phyloP scores from a whole-genome alignment of 495 filamentous ascomycete genomes.

The Tuber microsphaerosporum region DNA sequence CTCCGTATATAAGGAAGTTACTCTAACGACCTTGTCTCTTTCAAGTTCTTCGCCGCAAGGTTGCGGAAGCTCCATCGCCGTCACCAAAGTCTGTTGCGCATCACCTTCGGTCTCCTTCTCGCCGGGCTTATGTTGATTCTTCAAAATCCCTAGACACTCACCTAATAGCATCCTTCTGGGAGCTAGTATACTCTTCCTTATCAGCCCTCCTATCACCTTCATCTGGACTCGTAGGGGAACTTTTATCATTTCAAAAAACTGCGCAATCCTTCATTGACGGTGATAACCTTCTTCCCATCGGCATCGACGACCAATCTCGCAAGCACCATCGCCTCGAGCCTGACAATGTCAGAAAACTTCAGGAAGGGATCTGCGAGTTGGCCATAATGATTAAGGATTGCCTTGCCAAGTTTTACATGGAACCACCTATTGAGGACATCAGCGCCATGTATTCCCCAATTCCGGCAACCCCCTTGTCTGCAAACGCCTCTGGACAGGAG shows the following conservation, averaged over 20 bases:
- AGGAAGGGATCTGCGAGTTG: constrained; percentile 70
- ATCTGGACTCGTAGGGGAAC: constrained; percentile 75
- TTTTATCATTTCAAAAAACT: constrained; percentile 89
- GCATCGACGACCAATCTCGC: constrained; percentile 74
- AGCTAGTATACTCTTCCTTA: constrained; percentile 66
- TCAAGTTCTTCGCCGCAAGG: constrained; percentile 63
- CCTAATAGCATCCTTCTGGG: constrained; percentile 82
- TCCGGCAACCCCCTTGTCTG: constrained; percentile 56
- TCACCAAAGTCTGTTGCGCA: constrained; percentile 59
- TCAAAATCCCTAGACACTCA: constrained; percentile 59
- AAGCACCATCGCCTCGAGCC: constrained; percentile 75
- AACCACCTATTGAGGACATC: constrained; percentile 82
- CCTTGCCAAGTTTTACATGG: constrained; percentile 74
- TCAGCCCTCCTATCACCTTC: constrained; percentile 60
- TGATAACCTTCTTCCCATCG: constrained; percentile 67
- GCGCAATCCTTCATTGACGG: constrained; percentile 85
- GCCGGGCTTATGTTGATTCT: constrained; percentile 53
- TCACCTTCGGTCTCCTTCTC: constrained; percentile 63
- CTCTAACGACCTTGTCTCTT: constrained; percentile 4
- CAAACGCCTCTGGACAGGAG: constrained; percentile 43
- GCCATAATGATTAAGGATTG: constrained; percentile 72
- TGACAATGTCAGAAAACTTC: constrained; percentile 62
- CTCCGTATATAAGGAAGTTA: background rate
- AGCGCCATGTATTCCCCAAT: constrained; percentile 74
- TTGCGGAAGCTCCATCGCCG: constrained; percentile 66